Percentiles rank a stretch among this genome's conserved stretches.
These are phyloP conservation scores for Elsinoe arachidis DNA, from an alignment of 2,329 filamentous ascomycete genomes.

Conservation along the genomic window DNA sequence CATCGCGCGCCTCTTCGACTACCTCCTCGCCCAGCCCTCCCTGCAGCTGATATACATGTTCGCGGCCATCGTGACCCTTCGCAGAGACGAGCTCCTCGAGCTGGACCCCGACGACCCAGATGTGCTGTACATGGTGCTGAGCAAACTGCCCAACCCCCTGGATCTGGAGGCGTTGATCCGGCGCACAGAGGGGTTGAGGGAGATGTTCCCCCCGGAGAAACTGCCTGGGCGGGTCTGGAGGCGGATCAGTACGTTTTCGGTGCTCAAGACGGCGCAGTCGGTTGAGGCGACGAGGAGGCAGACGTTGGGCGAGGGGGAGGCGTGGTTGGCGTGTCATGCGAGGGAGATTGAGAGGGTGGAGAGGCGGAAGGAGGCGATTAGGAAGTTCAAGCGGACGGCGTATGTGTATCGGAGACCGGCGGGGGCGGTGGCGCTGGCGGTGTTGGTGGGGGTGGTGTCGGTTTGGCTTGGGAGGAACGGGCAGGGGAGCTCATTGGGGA, in stretches of 20 bases:
- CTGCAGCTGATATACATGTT: constrained; percentile 87
- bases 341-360: constrained; percentile 62
- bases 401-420: constrained; percentile 60
- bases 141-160: constrained; percentile 73
- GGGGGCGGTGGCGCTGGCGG: constrained; percentile 42
- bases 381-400: constrained; percentile 32
- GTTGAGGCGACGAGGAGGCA: constrained; percentile 44
- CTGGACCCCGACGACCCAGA: constrained; percentile 78
- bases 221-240: constrained; percentile 59
- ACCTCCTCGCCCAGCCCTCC: constrained; percentile 78
- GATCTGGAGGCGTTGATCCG: constrained; percentile 70
- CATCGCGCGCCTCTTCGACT: constrained; percentile 87
- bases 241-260: constrained; percentile 64
- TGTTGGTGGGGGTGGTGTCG: constrained; percentile 60
- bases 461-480: constrained; percentile 48
- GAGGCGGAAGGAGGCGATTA: constrained; percentile 41
- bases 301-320: constrained; percentile 56
- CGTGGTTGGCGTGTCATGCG: constrained; percentile 62
- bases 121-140: constrained; percentile 81
- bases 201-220: constrained; percentile 59
- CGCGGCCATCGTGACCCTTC: constrained; percentile 69
- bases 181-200: constrained; percentile 55
- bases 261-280: constrained; percentile 70
- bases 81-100: constrained; percentile 75
- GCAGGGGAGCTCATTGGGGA: background rate